phyloP scores from a whole-genome alignment of 257 asterid genomes.

The Gynochthodes officinalis region DNA sequence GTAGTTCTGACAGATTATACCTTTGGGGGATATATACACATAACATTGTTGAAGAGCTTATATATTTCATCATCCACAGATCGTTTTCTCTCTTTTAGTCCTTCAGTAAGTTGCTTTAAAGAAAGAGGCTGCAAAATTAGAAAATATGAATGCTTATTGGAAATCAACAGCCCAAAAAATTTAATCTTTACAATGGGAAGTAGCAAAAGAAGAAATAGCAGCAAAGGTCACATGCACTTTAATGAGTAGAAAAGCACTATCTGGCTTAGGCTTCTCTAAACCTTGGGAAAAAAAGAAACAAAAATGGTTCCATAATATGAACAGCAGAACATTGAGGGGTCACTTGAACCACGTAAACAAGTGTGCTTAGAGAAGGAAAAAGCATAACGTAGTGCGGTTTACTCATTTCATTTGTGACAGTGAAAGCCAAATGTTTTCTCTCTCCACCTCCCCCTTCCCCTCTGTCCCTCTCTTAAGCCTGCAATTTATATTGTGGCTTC shows the following conservation, averaged over 20 bases:
- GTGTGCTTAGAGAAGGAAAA: neutral
- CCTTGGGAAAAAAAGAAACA: neutral
- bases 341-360: neutral
- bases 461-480: too few species aligned
- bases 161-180: constrained; percentile 14
- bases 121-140: constrained; percentile 76
- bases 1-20: constrained; percentile 28
- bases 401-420: neutral
- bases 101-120: constrained; percentile 78
- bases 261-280: neutral
- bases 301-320: neutral
- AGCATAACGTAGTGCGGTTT: neutral
- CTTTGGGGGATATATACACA: constrained; percentile 71
- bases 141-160: constrained; percentile 2
- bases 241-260: neutral
- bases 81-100: constrained; percentile 54
- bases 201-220: neutral
- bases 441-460: too few species aligned
- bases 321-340: neutral
- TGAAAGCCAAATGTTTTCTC: neutral
- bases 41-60: constrained; percentile 71
- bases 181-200: neutral
- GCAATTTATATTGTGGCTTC: neutral
- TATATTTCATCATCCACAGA: constrained; percentile 63
- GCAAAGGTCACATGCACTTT: neutral